Conservation (phyloP, 805 yeast species). For the Sugiyamaella floridensis region DNA sequence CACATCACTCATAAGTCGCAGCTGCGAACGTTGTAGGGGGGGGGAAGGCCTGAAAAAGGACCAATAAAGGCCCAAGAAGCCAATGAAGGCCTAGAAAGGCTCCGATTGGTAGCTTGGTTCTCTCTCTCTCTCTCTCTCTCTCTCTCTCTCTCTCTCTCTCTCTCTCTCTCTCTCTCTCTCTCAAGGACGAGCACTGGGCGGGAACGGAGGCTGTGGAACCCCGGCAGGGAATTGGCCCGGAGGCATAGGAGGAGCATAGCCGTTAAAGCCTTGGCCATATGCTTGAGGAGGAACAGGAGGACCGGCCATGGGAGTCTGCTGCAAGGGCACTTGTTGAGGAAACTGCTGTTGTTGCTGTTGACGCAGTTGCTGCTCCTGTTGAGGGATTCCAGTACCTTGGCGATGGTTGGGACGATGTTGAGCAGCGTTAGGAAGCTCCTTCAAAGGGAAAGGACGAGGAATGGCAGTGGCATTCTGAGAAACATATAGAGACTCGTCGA, state of each 20-base stretch:
- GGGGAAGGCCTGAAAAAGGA: too few species aligned
- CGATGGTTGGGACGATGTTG: neutral
- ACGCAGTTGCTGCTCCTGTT: conserved; percentile 14
- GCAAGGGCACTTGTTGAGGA: conserved; percentile 8
- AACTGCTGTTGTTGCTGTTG: conserved; percentile 9
- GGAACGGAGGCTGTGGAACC: neutral
- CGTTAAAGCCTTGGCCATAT: conserved; percentile 3
- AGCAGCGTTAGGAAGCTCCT: conserved; percentile 30
- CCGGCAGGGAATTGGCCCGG: neutral
- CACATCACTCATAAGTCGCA: too few species aligned
- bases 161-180: neutral
- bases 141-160: neutral
- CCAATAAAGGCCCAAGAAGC: too few species aligned
- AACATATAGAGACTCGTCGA: conserved; percentile 83
- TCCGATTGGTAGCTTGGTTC: too few species aligned
- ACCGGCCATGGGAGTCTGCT: conserved; percentile 1
- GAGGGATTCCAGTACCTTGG: conserved; percentile 2
- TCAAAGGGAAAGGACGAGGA: conserved; percentile 85
- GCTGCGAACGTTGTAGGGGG: too few species aligned
- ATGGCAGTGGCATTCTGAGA: conserved; percentile 53
- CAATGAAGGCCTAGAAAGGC: too few species aligned
- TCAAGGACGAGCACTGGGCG: neutral
- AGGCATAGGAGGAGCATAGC: neutral
- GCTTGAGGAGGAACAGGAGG: conserved; percentile 1
- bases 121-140: neutral